Base-by-base conservation (phyloP, 139 green algal species). In the Marvania coccoides region DNA sequence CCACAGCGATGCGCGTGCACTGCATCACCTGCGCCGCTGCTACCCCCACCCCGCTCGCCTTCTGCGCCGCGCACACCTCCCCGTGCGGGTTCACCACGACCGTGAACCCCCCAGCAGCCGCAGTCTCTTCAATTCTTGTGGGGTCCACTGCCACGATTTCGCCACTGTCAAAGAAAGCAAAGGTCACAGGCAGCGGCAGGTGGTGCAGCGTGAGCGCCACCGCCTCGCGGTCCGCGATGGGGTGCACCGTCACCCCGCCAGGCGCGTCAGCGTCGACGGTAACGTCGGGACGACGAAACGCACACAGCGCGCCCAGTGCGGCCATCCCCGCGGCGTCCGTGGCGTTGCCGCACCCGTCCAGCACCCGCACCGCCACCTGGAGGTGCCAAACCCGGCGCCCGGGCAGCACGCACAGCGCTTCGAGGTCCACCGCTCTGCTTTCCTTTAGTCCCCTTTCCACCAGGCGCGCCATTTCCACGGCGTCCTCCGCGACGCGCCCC, bases 141-240 rank as follows among this genome's bases (percentile, higher is more conserved):
- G 91, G 89, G 58, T 96, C 91, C 36, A 91, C 57, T n/a, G 79
- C 76, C 38, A 90, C 14, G 24, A 73, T 28, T 37, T 80, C 62
- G 2, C 83, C 80, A n/a, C 65, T 76, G 39, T 85, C 71, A 68
- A 93, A 95, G 23, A 91, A 77, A 2, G 77, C 88, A 67, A 96
- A 93, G 4, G 81, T 89, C 54, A 94, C 56, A 3, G 84, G 72
- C 28, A 97, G 54, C 1, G 91, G 91, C 29, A 90, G 73, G 69
- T 96, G 90, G 78, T 97, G 91, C 31, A 97, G 75, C 40, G 71
- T 90, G 39, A 97, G 86, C 5, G 89, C 85, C 42, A 93, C 19
- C 3, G 89, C 79, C 78, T 97, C 91, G 4, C 79, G 60, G 29
- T 79, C 75, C 39, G 89, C 76, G 0, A 67, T 48, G 2, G 84